These are phyloP conservation scores for Asterella californica DNA, from an alignment of 225 moss, liverwort and hornwort species.

Conservation along the genomic window DNA sequence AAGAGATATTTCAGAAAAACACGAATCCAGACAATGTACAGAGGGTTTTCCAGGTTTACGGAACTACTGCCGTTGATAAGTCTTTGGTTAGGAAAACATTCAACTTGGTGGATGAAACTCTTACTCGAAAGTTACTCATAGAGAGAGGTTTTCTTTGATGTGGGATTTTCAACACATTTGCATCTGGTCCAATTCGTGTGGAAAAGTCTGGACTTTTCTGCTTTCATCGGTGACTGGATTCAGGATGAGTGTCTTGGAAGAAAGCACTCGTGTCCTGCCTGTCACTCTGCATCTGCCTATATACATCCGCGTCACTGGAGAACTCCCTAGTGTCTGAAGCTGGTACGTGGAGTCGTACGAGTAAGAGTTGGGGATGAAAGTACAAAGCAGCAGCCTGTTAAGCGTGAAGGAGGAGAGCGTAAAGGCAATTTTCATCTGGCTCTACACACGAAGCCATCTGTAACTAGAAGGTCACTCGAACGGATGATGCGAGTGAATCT, in stretches of 20 bases:
- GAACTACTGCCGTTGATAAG: conserved; percentile 59
- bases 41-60: conserved; percentile 55
- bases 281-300: neutral
- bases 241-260: neutral
- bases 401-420: conserved; percentile 1
- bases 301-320: neutral
- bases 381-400: conserved; percentile 13
- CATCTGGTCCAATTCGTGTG: neutral
- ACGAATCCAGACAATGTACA: conserved; percentile 37
- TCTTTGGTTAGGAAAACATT: conserved; percentile 54
- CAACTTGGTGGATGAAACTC: conserved; percentile 52
- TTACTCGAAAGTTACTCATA: conserved; percentile 37
- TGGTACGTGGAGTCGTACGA: conserved; percentile 11
- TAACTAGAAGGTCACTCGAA: conserved; percentile 17
- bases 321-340: conserved; percentile 6
- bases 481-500: neutral
- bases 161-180: neutral
- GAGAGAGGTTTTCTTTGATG: conserved; percentile 33
- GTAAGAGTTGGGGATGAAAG: conserved; percentile 14
- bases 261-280: neutral
- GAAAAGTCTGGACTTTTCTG: neutral
- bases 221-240: conserved; percentile 1
- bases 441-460: conserved; percentile 15
- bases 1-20: conserved; percentile 42
- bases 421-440: conserved; percentile 14